Evolutionary conservation across 2,329 filamentous ascomycete genomes (phyloP).

Genomic region (Botrytis squamosa): DNA sequence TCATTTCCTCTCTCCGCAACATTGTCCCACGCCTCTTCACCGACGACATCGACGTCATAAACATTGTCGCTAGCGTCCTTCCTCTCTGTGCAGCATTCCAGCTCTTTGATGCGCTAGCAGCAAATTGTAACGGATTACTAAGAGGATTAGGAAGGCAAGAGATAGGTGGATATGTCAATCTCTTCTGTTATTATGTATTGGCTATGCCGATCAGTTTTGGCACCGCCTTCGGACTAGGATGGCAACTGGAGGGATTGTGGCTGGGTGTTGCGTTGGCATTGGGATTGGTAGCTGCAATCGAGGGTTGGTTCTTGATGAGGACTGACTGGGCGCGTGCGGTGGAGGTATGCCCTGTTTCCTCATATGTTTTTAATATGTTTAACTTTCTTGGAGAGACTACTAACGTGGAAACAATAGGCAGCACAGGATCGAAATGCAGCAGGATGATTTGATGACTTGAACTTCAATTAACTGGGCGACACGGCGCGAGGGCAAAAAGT

Average conservation of each 20-base stretch:
- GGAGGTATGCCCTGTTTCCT: slow-evolving; percentile 37
- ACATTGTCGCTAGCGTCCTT: slow-evolving; percentile 65
- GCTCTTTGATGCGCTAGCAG: slow-evolving; percentile 78
- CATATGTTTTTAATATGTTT: background rate
- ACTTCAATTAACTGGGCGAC: too few relatives aligned
- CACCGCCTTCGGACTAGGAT: slow-evolving; percentile 72
- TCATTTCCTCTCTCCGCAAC: slow-evolving; percentile 67
- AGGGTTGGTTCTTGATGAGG: slow-evolving; percentile 54
- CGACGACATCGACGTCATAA: slow-evolving; percentile 67
- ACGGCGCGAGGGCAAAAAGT: background rate
- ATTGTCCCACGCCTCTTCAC: slow-evolving; percentile 78
- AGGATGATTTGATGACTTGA: slow-evolving; percentile 30
- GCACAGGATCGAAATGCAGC: slow-evolving; percentile 55
- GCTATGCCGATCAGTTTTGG: slow-evolving; percentile 82
- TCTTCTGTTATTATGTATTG: slow-evolving; percentile 82
- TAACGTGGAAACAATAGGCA: slow-evolving; percentile 39
- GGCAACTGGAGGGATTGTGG: slow-evolving; percentile 82
- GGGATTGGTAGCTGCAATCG: slow-evolving; percentile 53
- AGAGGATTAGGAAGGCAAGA: slow-evolving; percentile 85
- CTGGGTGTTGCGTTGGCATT: slow-evolving; percentile 66
- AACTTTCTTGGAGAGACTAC: background rate
- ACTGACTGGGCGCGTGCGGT: slow-evolving; percentile 59
- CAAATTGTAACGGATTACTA: slow-evolving; percentile 79
- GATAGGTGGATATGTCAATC: slow-evolving; percentile 84
- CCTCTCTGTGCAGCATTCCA: slow-evolving; percentile 87